Evolutionary conservation across 192 early-diverging fungal genomes (phyloP), one percentile per base, ranked within the genome.

Genomic region (Phlyctochytrium bullatum): DNA sequence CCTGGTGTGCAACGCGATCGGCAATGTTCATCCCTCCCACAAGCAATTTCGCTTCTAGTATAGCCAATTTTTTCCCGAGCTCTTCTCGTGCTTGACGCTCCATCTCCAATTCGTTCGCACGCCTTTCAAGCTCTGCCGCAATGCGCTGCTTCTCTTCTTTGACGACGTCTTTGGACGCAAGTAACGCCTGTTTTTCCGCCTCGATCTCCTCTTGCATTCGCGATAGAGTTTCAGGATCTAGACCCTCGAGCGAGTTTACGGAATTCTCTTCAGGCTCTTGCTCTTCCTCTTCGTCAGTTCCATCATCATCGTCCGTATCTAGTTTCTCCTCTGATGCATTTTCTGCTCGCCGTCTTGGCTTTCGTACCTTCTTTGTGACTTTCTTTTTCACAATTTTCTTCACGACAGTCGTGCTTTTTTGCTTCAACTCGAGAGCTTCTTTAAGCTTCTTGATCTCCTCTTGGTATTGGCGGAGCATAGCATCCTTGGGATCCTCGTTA

Each of bases 401-500:
- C 24, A 81, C 67, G 2, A 82, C 68, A 28, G 66, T 68, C 0
- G 53, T 68, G 0, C 69, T 74, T 53, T 77, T 78, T 58, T 80
- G 78, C 52, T 71, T 74, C 10, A 76, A 71, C 62, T 85, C 77
- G 3, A 88, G 69, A 24, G 74, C 78, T 66, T 73, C 61, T 35
- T 78, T 74, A 24, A 88, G 70, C 64, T 78, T 66, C 52, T 83
- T 71, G 61, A 88, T 88, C 70, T 88, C 86, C 47, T 83, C 78
- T 60, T 84, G 84, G 64, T 83, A 86, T 72, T 88, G 78, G n/a
- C 83, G 74, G 25, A 88, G 80, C 81, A 88, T 80, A 16, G 86
- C 86, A 62, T 78, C 80, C 67, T 87, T 88, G 12, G 86, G 86
- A 63, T 87, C 85, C 64, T 88, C 86, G 65, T 88, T 88, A 67